phyloP scores from a whole-genome alignment of 495 filamentous ascomycete genomes.

The Aeminium ludgeri region DNA sequence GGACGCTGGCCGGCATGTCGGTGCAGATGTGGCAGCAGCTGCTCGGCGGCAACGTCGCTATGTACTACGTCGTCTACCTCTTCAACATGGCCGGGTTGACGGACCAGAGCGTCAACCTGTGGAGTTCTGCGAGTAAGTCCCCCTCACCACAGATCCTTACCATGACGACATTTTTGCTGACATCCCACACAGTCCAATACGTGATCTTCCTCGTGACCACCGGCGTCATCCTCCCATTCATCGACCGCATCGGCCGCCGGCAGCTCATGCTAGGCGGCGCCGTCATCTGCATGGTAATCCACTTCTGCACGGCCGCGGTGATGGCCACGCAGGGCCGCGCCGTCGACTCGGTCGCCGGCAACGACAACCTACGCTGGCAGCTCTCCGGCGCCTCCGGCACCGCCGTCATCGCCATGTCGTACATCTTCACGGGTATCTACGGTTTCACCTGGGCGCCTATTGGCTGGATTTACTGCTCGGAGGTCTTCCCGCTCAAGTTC shows the following conservation, averaged over 20 bases:
- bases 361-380: not conserved
- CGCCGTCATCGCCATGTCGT: slow-evolving; percentile 20
- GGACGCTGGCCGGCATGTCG: slow-evolving; percentile 57
- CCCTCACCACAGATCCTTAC: too few species aligned
- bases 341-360: not conserved
- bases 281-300: too few species aligned
- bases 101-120: slow-evolving; percentile 3
- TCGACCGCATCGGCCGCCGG: slow-evolving; percentile 46
- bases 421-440: slow-evolving; percentile 21
- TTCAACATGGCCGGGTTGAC: slow-evolving; percentile 14
- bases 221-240: slow-evolving; percentile 31
- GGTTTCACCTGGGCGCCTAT: slow-evolving; percentile 44
- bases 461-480: slow-evolving; percentile 48
- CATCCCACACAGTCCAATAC: slow-evolving; percentile 58
- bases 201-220: slow-evolving; percentile 44
- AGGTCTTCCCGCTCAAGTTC: slow-evolving; percentile 23
- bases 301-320: slow-evolving; percentile 49
- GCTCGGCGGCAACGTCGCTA: slow-evolving; percentile 78
- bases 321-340: slow-evolving; percentile 32
- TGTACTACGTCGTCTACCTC: slow-evolving; percentile 38
- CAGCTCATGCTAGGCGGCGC: slow-evolving; percentile 10
- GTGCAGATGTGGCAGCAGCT: slow-evolving; percentile 76
- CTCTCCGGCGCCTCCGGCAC: slow-evolving; percentile 10
- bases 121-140: too few species aligned
- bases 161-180: slow-evolving; percentile 29